Evolutionary conservation across 805 yeast genomes (phyloP).

Genomic region (Sungouiozyma ichnusensis): DNA sequence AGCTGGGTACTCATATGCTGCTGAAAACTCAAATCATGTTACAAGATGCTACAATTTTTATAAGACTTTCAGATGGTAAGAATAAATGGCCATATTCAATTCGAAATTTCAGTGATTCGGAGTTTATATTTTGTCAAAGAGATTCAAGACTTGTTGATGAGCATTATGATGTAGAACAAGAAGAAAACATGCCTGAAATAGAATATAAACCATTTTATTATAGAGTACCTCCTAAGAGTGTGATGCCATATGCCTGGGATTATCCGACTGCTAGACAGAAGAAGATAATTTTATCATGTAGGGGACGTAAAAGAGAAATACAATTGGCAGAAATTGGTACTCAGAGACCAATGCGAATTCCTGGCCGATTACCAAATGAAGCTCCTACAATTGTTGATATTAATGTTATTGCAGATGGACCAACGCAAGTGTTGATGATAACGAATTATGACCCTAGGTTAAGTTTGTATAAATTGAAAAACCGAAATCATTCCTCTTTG

Average conservation of each 20-base stretch:
- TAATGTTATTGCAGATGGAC: slow-evolving; percentile 94
- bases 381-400: slow-evolving; percentile 57
- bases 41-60: slow-evolving; percentile 75
- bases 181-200: slow-evolving; percentile 47
- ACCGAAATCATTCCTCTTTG: slow-evolving; percentile 17
- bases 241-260: slow-evolving; percentile 98
- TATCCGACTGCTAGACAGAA: slow-evolving; percentile 83
- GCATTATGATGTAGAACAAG: slow-evolving; percentile 41
- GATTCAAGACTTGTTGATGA: slow-evolving; percentile 46
- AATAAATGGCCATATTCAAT: slow-evolving; percentile 88
- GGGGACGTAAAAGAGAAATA: slow-evolving; percentile 64
- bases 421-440: slow-evolving; percentile 78
- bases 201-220: slow-evolving; percentile 72
- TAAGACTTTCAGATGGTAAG: slow-evolving; percentile 62
- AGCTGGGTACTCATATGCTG: slow-evolving; percentile 55
- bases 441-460: slow-evolving; percentile 70
- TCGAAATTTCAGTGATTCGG: slow-evolving; percentile 80
- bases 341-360: slow-evolving; percentile 73
- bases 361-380: slow-evolving; percentile 33
- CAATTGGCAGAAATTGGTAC: slow-evolving; percentile 91
- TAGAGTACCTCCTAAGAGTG: slow-evolving; percentile 76
- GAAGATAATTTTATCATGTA: slow-evolving; percentile 64
- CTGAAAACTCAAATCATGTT: slow-evolving; percentile 62
- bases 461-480: slow-evolving; percentile 54
- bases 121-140: slow-evolving; percentile 75